Conservation (phyloP, 2,329 filamentous ascomycete genomes). For the Monosporascus sp. region DNA sequence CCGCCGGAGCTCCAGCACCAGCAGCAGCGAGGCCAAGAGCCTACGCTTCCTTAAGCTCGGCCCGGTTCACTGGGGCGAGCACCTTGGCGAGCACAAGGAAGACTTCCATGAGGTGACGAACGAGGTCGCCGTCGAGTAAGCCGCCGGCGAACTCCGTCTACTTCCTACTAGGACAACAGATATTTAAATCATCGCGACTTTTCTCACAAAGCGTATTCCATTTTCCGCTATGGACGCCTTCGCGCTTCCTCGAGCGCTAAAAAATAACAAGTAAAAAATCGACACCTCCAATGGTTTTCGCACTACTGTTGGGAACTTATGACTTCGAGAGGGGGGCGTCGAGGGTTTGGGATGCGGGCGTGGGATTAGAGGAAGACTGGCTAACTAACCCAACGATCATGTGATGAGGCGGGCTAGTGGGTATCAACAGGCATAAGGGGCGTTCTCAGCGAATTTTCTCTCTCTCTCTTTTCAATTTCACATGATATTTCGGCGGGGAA, state of each 20-base stretch:
- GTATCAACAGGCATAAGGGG: background rate
- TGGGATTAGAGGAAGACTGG: background rate
- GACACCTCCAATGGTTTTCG: too few relatives aligned
- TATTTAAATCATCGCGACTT: too few relatives aligned
- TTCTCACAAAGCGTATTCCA: too few relatives aligned
- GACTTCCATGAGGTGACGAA: conserved; percentile 52
- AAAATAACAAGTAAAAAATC: too few relatives aligned
- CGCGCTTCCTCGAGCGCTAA: too few relatives aligned
- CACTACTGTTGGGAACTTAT: too few relatives aligned
- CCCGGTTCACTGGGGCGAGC: conserved; percentile 60
- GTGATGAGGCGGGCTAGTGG: background rate
- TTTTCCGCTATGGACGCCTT: too few relatives aligned
- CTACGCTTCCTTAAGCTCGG: conserved; percentile 58
- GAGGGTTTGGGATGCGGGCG: background rate
- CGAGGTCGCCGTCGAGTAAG: conserved; percentile 40
- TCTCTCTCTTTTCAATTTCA: too few relatives aligned
- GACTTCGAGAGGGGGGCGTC: background rate
- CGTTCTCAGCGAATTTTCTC: background rate
- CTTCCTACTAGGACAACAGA: too few relatives aligned
- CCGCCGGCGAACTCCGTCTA: too few relatives aligned
- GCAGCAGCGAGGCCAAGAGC: conserved; percentile 44
- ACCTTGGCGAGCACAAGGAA: conserved; percentile 49
- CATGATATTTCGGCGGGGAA: too few relatives aligned
- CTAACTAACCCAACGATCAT: background rate
- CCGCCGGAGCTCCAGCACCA: conserved; percentile 51